Conservation (phyloP, 2,329 filamentous ascomycete genomes). For the Scytalidium lignicola region DNA sequence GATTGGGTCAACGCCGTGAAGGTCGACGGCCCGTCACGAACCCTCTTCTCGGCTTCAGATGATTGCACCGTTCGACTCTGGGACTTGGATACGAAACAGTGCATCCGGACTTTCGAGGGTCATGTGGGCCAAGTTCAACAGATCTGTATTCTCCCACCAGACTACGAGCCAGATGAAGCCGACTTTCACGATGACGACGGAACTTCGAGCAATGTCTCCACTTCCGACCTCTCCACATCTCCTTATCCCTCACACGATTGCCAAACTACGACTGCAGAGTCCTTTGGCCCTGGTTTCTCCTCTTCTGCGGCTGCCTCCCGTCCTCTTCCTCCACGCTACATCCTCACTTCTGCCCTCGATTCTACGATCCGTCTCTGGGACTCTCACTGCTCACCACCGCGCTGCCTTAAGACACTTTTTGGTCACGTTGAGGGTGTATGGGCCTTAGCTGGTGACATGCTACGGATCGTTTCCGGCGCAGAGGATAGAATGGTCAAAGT, state of each 20-base stretch:
- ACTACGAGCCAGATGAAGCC: conserved; percentile 83
- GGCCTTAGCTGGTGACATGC: conserved; percentile 82
- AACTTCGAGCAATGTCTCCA: conserved; percentile 26
- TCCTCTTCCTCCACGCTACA: conserved; percentile 77
- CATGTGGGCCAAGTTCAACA: conserved; percentile 97
- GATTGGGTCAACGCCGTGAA: conserved; percentile 98
- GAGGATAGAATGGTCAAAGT: conserved; percentile 95
- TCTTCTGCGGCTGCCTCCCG: conserved; percentile 59
- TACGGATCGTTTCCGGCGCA: conserved; percentile 82
- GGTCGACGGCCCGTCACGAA: conserved; percentile 75
- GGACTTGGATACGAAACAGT: conserved; percentile 81
- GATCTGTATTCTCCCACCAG: conserved; percentile 74
- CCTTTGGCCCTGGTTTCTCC: conserved; percentile 30
- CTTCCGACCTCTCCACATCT: conserved; percentile 5
- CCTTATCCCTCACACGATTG: conserved; percentile 8
- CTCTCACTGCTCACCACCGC: conserved; percentile 60
- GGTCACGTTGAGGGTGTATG: conserved; percentile 95
- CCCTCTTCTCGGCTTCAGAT: conserved; percentile 88
- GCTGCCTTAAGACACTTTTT: conserved; percentile 88
- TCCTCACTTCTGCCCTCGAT: conserved; percentile 88
- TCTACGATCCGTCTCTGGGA: conserved; percentile 92
- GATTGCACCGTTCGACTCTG: conserved; percentile 88
- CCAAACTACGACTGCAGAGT: conserved; percentile 15
- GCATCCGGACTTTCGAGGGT: conserved; percentile 74
- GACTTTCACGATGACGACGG: conserved; percentile 51